Percentiles rank a stretch among this genome's conserved stretches.
phyloP scores from a whole-genome alignment of 2,329 filamentous ascomycete species.

The Alternaria conjuncta region DNA sequence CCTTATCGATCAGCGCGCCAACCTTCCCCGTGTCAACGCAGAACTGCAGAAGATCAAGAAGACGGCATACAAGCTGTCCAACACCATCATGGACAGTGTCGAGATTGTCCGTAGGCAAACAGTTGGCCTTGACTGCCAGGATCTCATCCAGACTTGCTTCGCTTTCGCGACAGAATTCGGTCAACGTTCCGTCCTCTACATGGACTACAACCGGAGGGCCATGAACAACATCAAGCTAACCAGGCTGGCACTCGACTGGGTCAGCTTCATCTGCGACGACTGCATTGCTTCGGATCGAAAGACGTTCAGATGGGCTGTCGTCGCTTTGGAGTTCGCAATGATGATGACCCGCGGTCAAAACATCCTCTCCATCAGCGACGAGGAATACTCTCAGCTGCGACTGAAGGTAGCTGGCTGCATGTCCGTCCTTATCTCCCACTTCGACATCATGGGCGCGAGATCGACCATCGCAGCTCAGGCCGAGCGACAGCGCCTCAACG shows the following conservation, averaged over 20 bases:
- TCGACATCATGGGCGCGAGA: constrained; percentile 97
- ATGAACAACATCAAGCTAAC: constrained; percentile 98
- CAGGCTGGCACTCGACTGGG: constrained; percentile 92
- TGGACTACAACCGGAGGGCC: constrained; percentile 92
- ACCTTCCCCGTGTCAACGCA: constrained; percentile 87
- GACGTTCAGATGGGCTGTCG: constrained; percentile 96
- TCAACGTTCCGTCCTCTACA: constrained; percentile 89
- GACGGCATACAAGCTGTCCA: constrained; percentile 94
- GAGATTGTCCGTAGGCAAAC: constrained; percentile 90
- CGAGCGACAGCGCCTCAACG: constrained; percentile 87
- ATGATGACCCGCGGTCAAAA: constrained; percentile 93
- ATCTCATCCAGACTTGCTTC: constrained; percentile 97
- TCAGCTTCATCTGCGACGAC: constrained; percentile 97
- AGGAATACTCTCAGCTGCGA: constrained; percentile 82
- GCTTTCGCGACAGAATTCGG: constrained; percentile 99
- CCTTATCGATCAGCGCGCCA: constrained; percentile 89
- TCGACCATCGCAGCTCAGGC: constrained; percentile 92
- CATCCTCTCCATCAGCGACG: constrained; percentile 86
- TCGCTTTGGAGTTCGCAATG: constrained; percentile 96
- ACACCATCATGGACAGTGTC: constrained; percentile 98
- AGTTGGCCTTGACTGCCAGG: constrained; percentile 83
- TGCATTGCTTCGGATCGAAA: constrained; percentile 92
- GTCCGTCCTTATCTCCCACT: constrained; percentile 96
- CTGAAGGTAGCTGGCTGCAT: constrained; percentile 95
- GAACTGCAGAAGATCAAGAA: constrained; percentile 94